Evolutionary conservation across 176 grass and related monocot species (phyloP).

Genomic region (sorghum (Sorghum bicolor)): Sorghum_bicolor_NCBIv3 NC_012870.2:79365501-79366000

Average conservation of each 20-base stretch:
- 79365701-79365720: conserved; percentile 27
- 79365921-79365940: not conserved
- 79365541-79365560: not conserved
- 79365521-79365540: not conserved
- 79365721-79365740: conserved; percentile 10
- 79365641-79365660: not conserved
- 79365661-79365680: conserved; percentile 52
- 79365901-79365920: not conserved
- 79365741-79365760: not conserved
- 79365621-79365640: conserved; percentile 28
- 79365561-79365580: not conserved
- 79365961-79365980: not conserved
- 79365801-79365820: conserved; percentile 20
- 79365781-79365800: not conserved
- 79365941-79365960: not conserved
- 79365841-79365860: not conserved
- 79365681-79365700: conserved; percentile 36
- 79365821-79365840: conserved; percentile 16
- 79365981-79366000: not conserved
- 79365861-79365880: not conserved
- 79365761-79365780: conserved; percentile 45
- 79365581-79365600: not conserved
- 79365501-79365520: conserved; percentile 23
- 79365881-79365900: conserved; percentile 1
- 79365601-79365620: conserved; percentile 1